Evolutionary conservation across 768 basidiomycete species (phyloP).

Genomic region (Tricholoma sp.): DNA sequence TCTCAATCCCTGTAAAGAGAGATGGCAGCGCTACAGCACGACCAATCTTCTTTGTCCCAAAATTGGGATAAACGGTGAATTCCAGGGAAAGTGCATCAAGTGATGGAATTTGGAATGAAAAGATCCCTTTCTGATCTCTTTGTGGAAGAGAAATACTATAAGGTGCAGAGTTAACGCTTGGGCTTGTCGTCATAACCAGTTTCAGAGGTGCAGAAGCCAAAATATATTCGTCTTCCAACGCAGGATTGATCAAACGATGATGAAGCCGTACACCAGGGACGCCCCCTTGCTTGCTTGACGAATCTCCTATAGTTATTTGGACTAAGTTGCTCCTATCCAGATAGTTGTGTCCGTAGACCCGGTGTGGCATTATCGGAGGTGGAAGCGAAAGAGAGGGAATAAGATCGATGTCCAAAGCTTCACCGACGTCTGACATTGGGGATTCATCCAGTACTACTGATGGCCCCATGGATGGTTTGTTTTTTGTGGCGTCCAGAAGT

Average conservation of each 20-base stretch:
- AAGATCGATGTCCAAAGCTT: slow-evolving; percentile 72
- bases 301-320: slow-evolving; percentile 78
- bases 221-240: slow-evolving; percentile 61
- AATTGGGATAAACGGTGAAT: slow-evolving; percentile 95
- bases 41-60: slow-evolving; percentile 95
- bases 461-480: slow-evolving; percentile 20
- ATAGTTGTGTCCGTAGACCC: slow-evolving; percentile 96
- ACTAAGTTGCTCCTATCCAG: slow-evolving; percentile 83
- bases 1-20: slow-evolving; percentile 54
- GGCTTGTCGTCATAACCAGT: slow-evolving; percentile 89
- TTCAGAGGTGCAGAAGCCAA: slow-evolving; percentile 82
- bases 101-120: slow-evolving; percentile 81
- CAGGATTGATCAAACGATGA: slow-evolving; percentile 67
- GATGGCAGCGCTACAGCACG: slow-evolving; percentile 83
- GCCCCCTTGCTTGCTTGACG: slow-evolving; percentile 33
- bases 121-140: slow-evolving; percentile 61
- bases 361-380: slow-evolving; percentile 96
- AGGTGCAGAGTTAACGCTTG: slow-evolving; percentile 80
- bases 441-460: slow-evolving; percentile 27
- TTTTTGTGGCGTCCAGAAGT: slow-evolving; percentile 44
- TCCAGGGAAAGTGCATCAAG: slow-evolving; percentile 75
- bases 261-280: slow-evolving; percentile 58
- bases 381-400: slow-evolving; percentile 95
- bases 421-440: slow-evolving; percentile 34
- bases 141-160: slow-evolving; percentile 88